Conservation (phyloP, 2,329 filamentous ascomycete genomes). For the Alternaria gaisen region DNA sequence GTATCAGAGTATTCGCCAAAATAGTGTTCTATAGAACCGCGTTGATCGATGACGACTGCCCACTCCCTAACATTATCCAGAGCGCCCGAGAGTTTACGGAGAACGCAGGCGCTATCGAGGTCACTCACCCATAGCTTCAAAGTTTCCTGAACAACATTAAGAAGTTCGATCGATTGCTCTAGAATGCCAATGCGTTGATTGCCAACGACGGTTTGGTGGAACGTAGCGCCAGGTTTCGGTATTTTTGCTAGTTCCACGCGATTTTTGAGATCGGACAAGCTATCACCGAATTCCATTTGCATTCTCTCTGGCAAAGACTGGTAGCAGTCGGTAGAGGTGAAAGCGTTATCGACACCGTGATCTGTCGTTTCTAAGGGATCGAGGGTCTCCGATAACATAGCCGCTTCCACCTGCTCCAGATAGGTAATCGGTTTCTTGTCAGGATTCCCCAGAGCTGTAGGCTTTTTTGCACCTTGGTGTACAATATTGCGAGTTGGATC, state of each 20-base stretch:
- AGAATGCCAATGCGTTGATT: slow-evolving; percentile 24
- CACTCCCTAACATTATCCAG: slow-evolving; percentile 27
- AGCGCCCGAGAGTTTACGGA: slow-evolving; percentile 41
- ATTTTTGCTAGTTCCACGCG: background rate
- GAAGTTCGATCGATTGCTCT: slow-evolving; percentile 19
- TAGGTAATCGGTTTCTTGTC: slow-evolving; percentile 1
- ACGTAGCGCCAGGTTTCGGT: background rate
- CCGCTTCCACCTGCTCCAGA: slow-evolving; percentile 38
- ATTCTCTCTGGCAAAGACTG: slow-evolving; percentile 28
- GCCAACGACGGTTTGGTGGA: slow-evolving; percentile 29
- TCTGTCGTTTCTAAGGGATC: background rate
- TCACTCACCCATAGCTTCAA: slow-evolving; percentile 36
- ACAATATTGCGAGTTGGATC: too few relatives aligned
- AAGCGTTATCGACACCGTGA: slow-evolving; percentile 28
- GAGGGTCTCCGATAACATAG: slow-evolving; percentile 20
- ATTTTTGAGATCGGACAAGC: slow-evolving; percentile 5
- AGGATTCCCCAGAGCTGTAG: too few relatives aligned
- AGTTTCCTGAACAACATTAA: slow-evolving; percentile 24
- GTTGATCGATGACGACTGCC: slow-evolving; percentile 6
- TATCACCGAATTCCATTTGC: slow-evolving; percentile 10
- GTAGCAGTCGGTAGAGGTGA: slow-evolving; percentile 40
- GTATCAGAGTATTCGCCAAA: slow-evolving; percentile 16
- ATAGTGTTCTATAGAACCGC: slow-evolving; percentile 5
- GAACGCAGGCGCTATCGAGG: slow-evolving; percentile 25
- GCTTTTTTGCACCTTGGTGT: too few relatives aligned